Evolutionary conservation across 345 rosid genomes (phyloP).

Genomic region (Lepidium aucheri): DNA sequence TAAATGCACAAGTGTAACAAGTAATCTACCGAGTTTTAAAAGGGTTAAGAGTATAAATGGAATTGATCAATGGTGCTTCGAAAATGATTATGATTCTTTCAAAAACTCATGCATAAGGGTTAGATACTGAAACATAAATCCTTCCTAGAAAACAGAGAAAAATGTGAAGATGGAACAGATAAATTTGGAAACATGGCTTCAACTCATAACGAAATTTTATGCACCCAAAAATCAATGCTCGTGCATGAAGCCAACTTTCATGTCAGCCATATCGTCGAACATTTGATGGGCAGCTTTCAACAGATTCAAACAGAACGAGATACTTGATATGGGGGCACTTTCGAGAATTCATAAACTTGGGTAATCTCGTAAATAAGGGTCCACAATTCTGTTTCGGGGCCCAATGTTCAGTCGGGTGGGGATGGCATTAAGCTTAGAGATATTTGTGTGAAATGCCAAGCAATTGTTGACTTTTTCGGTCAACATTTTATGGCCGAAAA

Average conservation of each 20-base stretch:
- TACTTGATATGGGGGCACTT: background rate
- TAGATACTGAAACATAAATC: background rate
- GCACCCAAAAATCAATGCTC: constrained; percentile 4
- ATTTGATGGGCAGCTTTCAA: background rate
- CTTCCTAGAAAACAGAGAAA: background rate
- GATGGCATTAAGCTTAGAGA: no score
- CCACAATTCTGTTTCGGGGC: no score
- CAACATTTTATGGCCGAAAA: no score
- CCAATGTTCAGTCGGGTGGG: no score
- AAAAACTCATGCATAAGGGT: background rate
- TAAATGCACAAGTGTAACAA: background rate
- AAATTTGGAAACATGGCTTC: background rate
- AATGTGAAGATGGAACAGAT: background rate
- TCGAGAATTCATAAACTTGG: background rate
- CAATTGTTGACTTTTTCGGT: no score
- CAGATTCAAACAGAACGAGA: background rate
- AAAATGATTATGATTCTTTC: background rate
- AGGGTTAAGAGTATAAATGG: background rate
- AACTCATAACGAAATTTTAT: background rate
- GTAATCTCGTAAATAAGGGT: background rate
- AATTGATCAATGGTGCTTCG: background rate
- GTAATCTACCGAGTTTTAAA: background rate
- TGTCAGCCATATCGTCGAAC: constrained; percentile 28
- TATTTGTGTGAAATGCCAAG: no score
- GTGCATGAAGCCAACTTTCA: constrained; percentile 1